Evolutionary conservation across 2,329 filamentous ascomycete species (phyloP).

Genomic region (Penicillium olsonii): DNA sequence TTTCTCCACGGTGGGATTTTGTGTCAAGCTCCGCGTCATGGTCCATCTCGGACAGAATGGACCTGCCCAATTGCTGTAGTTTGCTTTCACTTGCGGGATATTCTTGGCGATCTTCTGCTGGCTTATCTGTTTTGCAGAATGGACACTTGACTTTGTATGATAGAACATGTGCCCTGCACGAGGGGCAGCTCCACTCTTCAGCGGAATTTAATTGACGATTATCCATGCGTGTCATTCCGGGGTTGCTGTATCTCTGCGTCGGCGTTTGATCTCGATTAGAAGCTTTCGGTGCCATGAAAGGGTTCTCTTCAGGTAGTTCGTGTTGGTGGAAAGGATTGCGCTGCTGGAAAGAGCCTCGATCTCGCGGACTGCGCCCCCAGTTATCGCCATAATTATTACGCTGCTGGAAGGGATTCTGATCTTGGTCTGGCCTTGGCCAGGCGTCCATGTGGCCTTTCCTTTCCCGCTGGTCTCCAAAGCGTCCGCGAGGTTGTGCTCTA

Average conservation of each 20-base stretch:
- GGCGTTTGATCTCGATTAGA: too few relatives aligned
- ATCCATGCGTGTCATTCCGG: not conserved
- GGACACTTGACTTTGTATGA: constrained; percentile 13
- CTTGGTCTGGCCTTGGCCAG: too few relatives aligned
- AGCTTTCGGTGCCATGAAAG: not conserved
- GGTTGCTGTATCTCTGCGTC: too few relatives aligned
- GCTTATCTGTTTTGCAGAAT: constrained; percentile 17
- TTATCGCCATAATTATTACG: not conserved
- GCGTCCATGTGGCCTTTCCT: too few relatives aligned
- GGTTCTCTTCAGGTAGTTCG: not conserved
- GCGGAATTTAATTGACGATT: not conserved
- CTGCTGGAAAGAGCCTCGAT: not conserved
- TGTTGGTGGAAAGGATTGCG: not conserved
- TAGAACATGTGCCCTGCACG: constrained; percentile 13
- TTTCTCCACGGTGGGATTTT: not conserved
- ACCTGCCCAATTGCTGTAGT: constrained; percentile 23
- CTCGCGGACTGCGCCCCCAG: too few relatives aligned
- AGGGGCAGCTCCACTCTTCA: constrained; percentile 17
- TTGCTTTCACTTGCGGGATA: constrained; percentile 6
- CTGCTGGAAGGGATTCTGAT: not conserved
- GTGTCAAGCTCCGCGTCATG: not conserved
- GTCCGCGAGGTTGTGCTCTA: not conserved
- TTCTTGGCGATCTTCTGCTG: not conserved
- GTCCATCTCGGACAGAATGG: constrained; percentile 19
- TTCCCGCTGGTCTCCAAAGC: not conserved